Conservation (phyloP, 2,329 filamentous ascomycete species). For the Lasiodiplodia citricola region DNA sequence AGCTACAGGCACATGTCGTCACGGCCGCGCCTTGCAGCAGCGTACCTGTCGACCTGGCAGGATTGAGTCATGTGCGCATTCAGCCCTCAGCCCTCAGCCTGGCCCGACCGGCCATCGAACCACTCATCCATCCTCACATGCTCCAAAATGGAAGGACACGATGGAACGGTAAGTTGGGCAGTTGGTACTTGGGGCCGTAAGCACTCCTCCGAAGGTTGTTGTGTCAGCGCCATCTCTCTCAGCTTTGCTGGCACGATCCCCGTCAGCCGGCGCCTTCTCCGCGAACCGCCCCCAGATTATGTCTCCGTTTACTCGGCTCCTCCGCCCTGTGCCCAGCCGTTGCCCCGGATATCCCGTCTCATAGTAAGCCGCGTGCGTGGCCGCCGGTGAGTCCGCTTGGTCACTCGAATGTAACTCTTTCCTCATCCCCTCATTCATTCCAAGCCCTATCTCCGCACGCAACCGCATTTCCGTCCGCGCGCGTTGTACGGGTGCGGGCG, state of each 20-base stretch:
- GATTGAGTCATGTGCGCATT: constrained; percentile 19
- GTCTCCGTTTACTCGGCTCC: constrained; percentile 21
- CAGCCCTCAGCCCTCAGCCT: constrained; percentile 15
- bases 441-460: constrained; percentile 1
- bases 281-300: constrained; percentile 19
- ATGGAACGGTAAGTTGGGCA: constrained; percentile 10
- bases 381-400: constrained; percentile 2
- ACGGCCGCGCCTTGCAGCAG: constrained; percentile 13
- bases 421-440: not conserved
- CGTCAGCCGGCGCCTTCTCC: constrained; percentile 12
- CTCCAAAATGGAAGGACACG: constrained; percentile 19
- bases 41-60: constrained; percentile 7
- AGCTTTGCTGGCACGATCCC: constrained; percentile 2
- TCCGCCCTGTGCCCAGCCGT: constrained; percentile 15
- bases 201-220: constrained; percentile 3
- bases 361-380: constrained; percentile 16
- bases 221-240: constrained; percentile 20
- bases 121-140: not conserved
- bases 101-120: not conserved
- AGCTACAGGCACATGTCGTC: constrained; percentile 12
- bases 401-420: constrained; percentile 14
- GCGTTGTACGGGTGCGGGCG: constrained; percentile 17
- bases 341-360: constrained; percentile 3
- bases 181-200: constrained; percentile 17
- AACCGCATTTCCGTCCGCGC: constrained; percentile 6